Evolutionary conservation across 2,329 filamentous ascomycete genomes (phyloP), one percentile per base, ranked within the genome.

Genomic region (Curvularia sp.): DNA sequence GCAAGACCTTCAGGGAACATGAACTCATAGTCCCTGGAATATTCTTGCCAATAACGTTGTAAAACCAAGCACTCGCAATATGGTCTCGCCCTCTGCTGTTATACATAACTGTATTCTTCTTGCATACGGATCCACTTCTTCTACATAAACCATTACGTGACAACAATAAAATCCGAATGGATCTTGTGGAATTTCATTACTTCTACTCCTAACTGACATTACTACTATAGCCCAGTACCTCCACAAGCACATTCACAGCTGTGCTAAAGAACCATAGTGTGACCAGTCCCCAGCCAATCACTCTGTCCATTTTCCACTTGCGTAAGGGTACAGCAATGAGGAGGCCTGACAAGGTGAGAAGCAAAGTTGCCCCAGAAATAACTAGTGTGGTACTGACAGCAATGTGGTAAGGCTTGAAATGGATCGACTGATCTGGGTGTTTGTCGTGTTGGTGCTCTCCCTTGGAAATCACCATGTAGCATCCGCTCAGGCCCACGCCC

Each of bases 401-500:
- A 58, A 99, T 91, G 55, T 88, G 84, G 74, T 97, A 98, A 0
- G 91, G 87, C 66, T 88, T 86, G 74, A 93, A 93, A 55, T 83
- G 80, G 56, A 90, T 77, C 4, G 86, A 84, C 58, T 81, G 79
- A 18, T 86, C 81, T 0, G 91, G 91, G 69, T 94, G 88, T 65
- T 89, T 88, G 28, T 81, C 78, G 60, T 91, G 87, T 52, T 83
- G 82, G 62, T 86, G 83, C 66, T 89, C 86, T 18, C 89, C 90
- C 31, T 86, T 84, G 54, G 85, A 84, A 15, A 96, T 83, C 56
- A 91, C 93, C 85, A 97, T 95, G 74, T 93, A 96, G 39, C 92
- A 85, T 15, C 95, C 95, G 26, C 90, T 91, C 4, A 98, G 82
- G n/a, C 95, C 95, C 52, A 99, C 93, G 0, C 95, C 95, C 4